Conservation (phyloP, 2,329 filamentous ascomycete species). For the Acrodontium crateriforme region DNA sequence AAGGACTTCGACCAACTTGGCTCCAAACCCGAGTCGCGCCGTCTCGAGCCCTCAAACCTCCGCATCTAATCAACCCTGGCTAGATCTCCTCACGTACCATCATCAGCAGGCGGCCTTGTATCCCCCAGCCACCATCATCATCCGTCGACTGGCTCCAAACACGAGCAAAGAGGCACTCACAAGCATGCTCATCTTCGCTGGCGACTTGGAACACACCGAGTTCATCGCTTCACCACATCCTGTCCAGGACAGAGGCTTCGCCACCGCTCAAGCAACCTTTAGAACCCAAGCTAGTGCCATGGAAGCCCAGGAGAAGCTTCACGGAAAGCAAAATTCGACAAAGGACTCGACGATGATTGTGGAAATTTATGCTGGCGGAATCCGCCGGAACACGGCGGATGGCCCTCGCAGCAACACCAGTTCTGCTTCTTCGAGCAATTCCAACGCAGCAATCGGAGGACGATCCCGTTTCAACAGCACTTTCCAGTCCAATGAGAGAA, state of each 20-base stretch:
- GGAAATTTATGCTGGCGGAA: constrained; percentile 37
- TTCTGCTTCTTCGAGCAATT: constrained; percentile 34
- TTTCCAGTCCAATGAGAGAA: constrained; percentile 48
- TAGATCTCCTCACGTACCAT: too few relatives aligned
- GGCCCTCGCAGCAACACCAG: constrained; percentile 29
- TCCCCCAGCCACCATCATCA: constrained; percentile 30
- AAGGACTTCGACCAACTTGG: too few relatives aligned
- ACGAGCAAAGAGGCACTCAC: constrained; percentile 45
- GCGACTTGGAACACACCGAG: constrained; percentile 46
- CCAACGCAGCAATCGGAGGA: constrained; percentile 17
- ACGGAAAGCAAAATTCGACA: constrained; percentile 48
- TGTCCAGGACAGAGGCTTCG: constrained; percentile 43
- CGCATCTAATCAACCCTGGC: too few relatives aligned
- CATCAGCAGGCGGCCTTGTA: too few relatives aligned
- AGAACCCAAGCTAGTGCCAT: constrained; percentile 42
- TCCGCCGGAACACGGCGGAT: constrained; percentile 6
- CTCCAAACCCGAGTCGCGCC: too few relatives aligned
- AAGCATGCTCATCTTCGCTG: constrained; percentile 52
- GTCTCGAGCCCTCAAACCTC: too few relatives aligned
- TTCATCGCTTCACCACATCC: constrained; percentile 41
- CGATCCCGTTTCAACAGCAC: constrained; percentile 45
- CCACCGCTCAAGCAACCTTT: constrained; percentile 46
- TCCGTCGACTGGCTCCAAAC: constrained; percentile 46
- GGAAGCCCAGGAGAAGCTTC: constrained; percentile 44
- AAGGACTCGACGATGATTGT: constrained; percentile 45